Base-by-base conservation (phyloP, 116 monocot genomes). In the Cymodocea nodosa region DNA sequence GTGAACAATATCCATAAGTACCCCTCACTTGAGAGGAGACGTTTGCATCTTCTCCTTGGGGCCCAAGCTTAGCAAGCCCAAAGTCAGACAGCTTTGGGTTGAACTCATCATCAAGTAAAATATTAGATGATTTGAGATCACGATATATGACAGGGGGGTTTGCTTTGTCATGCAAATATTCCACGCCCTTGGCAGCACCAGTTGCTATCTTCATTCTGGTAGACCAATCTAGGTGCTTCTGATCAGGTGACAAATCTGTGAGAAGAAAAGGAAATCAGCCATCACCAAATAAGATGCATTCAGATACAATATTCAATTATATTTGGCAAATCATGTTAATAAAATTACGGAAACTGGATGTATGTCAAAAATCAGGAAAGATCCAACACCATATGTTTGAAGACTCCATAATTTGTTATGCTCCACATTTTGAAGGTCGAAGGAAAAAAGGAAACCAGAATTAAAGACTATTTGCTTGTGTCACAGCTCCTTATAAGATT, bases 101-200 rank as follows among this genome's bases (percentile, higher is more conserved):
- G 48, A 71, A 77, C 5, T 57, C 78, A 12, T 78, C 71, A 63
- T 75, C 84, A 20, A 88, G 88, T 54, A 84, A 75, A 36, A 88
- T 82, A 51, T 81, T 88, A 19, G 88, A 88, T 24, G 81, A 70
- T 44, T 70, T 70, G 35, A 84, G 70, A 63, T 88, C 88, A 3
- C 84, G 65, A 62, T 84, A 81, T 49, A 88, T 84, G 10, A 84
- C 77, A 10, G 81, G 81, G 36, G 87, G 87, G 35, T 76, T 78
- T 39, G 87, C 87, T 69, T 76, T 87, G 35, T 83, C 87, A 53
- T 88, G 84, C 17, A 84, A 74, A 65, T 82, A 84, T 63, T 84
- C 84, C 35, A 88, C 62, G 15, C 88, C 88, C 68, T 77, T 71
- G 13, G 88, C 88, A 19, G 70, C 77, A 63, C 83, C 84, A 23